Conservation (phyloP, 495 filamentous ascomycete species). For the Aspergillus baeticus region DNA sequence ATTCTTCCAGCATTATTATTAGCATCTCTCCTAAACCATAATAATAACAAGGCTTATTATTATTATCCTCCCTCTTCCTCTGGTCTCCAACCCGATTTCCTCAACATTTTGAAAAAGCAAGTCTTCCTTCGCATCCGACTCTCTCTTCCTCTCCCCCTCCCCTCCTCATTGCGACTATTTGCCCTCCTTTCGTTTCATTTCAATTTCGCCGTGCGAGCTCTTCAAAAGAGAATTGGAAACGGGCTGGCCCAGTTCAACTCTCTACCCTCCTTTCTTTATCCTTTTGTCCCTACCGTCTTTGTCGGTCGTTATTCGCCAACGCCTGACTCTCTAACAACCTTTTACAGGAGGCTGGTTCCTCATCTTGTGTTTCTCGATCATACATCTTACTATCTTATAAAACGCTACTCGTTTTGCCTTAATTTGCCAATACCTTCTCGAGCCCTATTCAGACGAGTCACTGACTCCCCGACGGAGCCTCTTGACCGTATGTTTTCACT, state of each 20-base stretch:
- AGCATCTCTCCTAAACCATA: slow-evolving; percentile 14
- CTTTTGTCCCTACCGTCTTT: slow-evolving; percentile 25
- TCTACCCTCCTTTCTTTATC: slow-evolving; percentile 31
- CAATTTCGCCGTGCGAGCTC: slow-evolving; percentile 41
- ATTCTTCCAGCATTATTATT: slow-evolving; percentile 18
- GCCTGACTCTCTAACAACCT: slow-evolving; percentile 19
- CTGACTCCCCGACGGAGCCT: slow-evolving; percentile 10
- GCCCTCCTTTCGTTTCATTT: slow-evolving; percentile 30
- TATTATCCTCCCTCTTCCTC: slow-evolving; percentile 16
- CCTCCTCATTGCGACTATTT: slow-evolving; percentile 19
- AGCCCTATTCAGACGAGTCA: neutral
- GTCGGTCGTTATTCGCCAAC: slow-evolving; percentile 18
- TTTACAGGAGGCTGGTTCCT: slow-evolving; percentile 42
- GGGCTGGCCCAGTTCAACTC: slow-evolving; percentile 46
- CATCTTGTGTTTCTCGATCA: slow-evolving; percentile 22
- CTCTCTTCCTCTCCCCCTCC: slow-evolving; percentile 8
- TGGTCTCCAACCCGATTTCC: slow-evolving; percentile 10
- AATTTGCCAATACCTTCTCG: slow-evolving; percentile 7
- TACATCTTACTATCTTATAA: slow-evolving; percentile 6
- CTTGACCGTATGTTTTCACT: slow-evolving; percentile 19
- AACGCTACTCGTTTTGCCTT: slow-evolving; percentile 13
- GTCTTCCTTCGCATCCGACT: slow-evolving; percentile 1
- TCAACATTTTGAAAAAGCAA: slow-evolving; percentile 24
- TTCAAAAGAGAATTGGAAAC: slow-evolving; percentile 36
- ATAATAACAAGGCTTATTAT: slow-evolving; percentile 20